Evolutionary conservation across 441 rosid genomes (phyloP).

Genomic region (Viola pubescens): DNA sequence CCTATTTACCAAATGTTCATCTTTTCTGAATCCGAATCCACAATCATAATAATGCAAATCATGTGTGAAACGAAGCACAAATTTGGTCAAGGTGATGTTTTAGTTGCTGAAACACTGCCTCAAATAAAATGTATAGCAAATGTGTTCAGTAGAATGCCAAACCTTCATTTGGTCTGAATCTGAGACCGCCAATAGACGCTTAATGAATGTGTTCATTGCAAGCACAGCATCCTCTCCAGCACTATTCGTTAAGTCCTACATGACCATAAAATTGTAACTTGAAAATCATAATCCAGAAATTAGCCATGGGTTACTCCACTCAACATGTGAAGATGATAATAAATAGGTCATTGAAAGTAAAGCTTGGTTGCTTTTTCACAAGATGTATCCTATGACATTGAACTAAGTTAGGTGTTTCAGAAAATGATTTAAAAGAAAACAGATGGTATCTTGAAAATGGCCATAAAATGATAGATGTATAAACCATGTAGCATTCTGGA

Average conservation of each 20-base stretch:
- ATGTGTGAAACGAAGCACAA: not conserved
- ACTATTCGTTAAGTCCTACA: slow-evolving; percentile 81
- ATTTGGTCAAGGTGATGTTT: not conserved
- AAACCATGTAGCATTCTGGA: too few relatives aligned
- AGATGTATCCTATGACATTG: too few relatives aligned
- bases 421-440: too few relatives aligned
- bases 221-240: slow-evolving; percentile 91
- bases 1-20: not conserved
- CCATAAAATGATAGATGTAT: too few relatives aligned
- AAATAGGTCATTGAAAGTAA: too few relatives aligned
- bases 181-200: slow-evolving; percentile 82
- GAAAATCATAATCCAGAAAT: slow-evolving; percentile 8
- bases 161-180: slow-evolving; percentile 92
- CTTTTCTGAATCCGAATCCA: not conserved
- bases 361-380: too few relatives aligned
- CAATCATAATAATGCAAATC: not conserved
- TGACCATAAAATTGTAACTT: slow-evolving; percentile 10
- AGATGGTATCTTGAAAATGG: too few relatives aligned
- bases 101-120: not conserved
- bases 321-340: not conserved
- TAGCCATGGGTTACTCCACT: not conserved
- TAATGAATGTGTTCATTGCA: slow-evolving; percentile 92
- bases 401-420: too few relatives aligned
- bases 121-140: not conserved
- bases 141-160: slow-evolving; percentile 4